Evolutionary conservation across 129 eudicot genomes (phyloP), one percentile per base, ranked within the genome.

Genomic region (Artemisia annua): DNA sequence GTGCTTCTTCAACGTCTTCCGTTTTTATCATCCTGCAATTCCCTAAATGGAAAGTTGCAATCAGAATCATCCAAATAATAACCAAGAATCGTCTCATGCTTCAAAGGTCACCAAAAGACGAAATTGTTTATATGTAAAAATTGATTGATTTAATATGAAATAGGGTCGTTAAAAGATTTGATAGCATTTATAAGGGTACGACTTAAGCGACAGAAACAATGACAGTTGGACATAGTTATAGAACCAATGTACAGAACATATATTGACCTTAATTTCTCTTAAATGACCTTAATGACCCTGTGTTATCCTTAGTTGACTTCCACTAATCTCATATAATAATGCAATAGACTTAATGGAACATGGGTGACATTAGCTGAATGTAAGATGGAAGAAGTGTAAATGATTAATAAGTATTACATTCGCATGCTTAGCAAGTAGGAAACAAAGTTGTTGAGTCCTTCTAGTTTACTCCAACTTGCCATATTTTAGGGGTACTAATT

Each of bases 301-400:
- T 68, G 53, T 76, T 68, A 49, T 76, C 80, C 76, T 69, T 69
- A 61, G 71, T 69, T 77, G 75, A 77, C 81, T 63, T n/a, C 76
- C 59, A 78, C 76, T 78, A 70, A 14, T 69, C 71, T 64, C 26
- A 54, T 63, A 50, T 59, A 63, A 64, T 54, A 64, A 71, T 71
- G 66, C 35, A 62, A 63, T 53, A 22, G 49, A 60, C 39, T 35
- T 16, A 51, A 61, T 15, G 32, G 77, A 78, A 55, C 73, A 77
- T 63, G 82, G 72, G 52, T 12, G 7, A 20, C 52, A 63, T 52
- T 78, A n/a, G 67, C 51, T 71, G 60, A 78, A 78, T 63, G 7
- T 22, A 71, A 70, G 62, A 26, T 48, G 64, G 39, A 59, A 24
- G 14, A 72, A 60, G 66, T 19, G 46, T 72, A 59, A 48, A 20